These are phyloP conservation scores for Diaporthe citrichinensis DNA, from an alignment of 2,329 filamentous ascomycete species.

Conservation along the genomic window DNA sequence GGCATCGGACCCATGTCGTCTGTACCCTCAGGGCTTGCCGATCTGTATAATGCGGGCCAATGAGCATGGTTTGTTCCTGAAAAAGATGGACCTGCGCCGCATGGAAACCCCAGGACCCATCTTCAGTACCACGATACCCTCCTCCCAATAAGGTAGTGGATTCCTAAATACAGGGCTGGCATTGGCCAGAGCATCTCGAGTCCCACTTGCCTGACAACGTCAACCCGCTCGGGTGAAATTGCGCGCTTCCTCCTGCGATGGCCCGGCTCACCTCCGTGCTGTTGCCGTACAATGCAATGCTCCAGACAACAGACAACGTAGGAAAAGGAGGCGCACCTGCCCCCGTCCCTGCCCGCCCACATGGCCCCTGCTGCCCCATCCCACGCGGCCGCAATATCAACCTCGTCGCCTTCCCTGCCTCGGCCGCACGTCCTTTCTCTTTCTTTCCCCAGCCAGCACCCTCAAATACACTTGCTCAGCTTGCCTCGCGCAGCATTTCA, in stretches of 20 bases:
- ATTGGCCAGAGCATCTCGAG: conserved; percentile 26
- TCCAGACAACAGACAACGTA: neutral
- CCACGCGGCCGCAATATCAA: conserved; percentile 20
- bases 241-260: conserved; percentile 34
- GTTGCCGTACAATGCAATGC: neutral
- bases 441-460: conserved; percentile 21
- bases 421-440: conserved; percentile 16
- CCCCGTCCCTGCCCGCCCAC: conserved; percentile 20
- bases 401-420: conserved; percentile 21
- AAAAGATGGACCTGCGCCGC: conserved; percentile 5
- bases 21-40: conserved; percentile 23
- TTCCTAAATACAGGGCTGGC: neutral
- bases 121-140: conserved; percentile 5
- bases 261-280: conserved; percentile 20
- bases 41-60: conserved; percentile 29
- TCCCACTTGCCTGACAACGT: conserved; percentile 39
- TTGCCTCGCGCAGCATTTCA: conserved; percentile 41
- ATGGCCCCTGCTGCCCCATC: conserved; percentile 7
- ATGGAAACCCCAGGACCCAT: conserved; percentile 24
- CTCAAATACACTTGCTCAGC: conserved; percentile 32
- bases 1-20: conserved; percentile 10
- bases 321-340: conserved; percentile 35
- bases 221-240: conserved; percentile 39
- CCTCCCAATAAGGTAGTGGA: conserved; percentile 27
- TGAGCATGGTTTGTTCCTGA: conserved; percentile 17